Percentiles rank a stretch among this genome's conserved stretches.
Conservation (phyloP, 225 moss, liverwort and hornwort genomes). For the Pleurozium schreberi region DNA sequence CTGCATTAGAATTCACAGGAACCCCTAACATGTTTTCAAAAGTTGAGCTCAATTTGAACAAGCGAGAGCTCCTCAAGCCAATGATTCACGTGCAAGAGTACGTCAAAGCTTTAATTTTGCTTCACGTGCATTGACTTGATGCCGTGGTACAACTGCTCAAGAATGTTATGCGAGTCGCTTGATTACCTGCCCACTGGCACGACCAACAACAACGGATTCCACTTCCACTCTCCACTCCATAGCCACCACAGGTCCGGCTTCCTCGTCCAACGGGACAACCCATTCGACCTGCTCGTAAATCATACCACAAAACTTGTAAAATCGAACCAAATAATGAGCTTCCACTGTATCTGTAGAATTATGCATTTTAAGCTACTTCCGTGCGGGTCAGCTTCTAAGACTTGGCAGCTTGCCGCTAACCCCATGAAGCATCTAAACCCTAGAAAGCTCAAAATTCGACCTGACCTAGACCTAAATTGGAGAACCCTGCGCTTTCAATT, state of each 20-base stretch:
- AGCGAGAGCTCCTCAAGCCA: background rate
- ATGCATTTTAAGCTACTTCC: background rate
- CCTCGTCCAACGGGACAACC: slow-evolving; percentile 39
- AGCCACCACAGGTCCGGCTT: slow-evolving; percentile 44
- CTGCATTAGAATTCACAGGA: background rate
- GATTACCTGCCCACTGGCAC: slow-evolving; percentile 41
- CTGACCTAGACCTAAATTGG: background rate
- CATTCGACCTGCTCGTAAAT: slow-evolving; percentile 36
- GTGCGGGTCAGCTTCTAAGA: background rate
- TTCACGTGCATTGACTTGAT: background rate
- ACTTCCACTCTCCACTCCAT: slow-evolving; percentile 58
- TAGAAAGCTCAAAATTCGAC: background rate
- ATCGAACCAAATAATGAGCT: background rate
- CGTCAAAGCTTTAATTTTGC: background rate
- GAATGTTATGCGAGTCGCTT: background rate
- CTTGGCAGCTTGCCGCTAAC: background rate
- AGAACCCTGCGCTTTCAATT: background rate
- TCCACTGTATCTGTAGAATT: background rate
- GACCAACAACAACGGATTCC: slow-evolving; percentile 53
- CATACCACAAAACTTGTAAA: background rate
- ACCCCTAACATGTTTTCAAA: background rate
- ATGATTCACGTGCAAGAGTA: background rate
- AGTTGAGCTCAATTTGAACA: background rate
- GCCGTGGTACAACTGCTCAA: background rate
- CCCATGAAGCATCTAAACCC: background rate